Evolutionary conservation across 2,329 filamentous ascomycete species (phyloP), one percentile per base, ranked within the genome.

Genomic region (Phaeosphaeriaceae sp.): DNA sequence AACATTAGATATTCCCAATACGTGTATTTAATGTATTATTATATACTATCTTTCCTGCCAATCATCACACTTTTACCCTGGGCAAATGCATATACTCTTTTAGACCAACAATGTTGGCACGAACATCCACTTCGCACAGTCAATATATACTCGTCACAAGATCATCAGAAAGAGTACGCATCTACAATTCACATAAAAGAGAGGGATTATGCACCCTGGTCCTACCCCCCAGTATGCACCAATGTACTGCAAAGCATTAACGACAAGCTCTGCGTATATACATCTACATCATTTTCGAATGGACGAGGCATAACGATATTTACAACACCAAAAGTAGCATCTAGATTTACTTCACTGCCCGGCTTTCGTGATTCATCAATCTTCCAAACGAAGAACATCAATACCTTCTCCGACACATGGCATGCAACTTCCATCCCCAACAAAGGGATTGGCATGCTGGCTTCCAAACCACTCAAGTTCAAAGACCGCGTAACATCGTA

Each of bases 251-350:
- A 51, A 20, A 54, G 46, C 30, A 45, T 71, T 20, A 56, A 60
- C 7, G 52, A 48, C n/a, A 54, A 56, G 5, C 61, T 73, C 1
- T 73, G 70, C 37, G 52, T 68, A 3, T 73, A 69, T 48, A 72
- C 68, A 9, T 56, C 55, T 32, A 39, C 51, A 1, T 56, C 62
- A 1, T 71, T 71, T 28, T 56, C 50, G 28, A 35, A 56, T n/a
- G 63, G 62, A 6, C 61, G 68, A 1, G 70, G 70, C 2, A 71
- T 72, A 3, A 68, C 70, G 0, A 61, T 73, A 6, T 64, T 73
- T 41, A 73, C 70, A 0, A 72, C 68, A 0, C 69, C 67, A 11
- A 34, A 26, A 1, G 36, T 72, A 23, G 67, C 70, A 2, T 35
- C 42, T 3, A 21, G 61, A 28, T 57, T 69, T 17, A 54, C 55